Evolutionary conservation across 176 grass and related monocot genomes (phyloP), one percentile per base, ranked within the genome.

Genomic region (Aegilops sharonensis): DNA sequence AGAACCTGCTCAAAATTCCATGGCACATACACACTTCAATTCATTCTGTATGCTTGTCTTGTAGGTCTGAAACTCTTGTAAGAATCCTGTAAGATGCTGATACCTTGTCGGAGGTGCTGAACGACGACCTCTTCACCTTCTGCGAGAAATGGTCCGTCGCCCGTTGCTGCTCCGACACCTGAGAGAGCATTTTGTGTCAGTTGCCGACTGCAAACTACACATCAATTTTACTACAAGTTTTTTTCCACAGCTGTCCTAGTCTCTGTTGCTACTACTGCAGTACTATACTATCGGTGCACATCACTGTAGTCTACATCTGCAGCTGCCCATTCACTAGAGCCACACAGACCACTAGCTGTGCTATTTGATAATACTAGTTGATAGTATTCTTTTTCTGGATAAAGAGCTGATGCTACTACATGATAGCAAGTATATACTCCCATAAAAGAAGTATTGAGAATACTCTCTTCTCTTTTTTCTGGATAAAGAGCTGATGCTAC

Each of bases 71-170:
- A 31, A 20, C 13, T 75, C 42, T 11, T 30, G 4, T 8, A 48
- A 75, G 24, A 75, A 5, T 79, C 9, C 0, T 21, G 3, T 20
- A 21, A 43, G 30, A 23, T 7, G 31, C 9, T 14, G 72, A 67
- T 98, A 99, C 97, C 97, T 99, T 96, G 87, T 99, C 97, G 9
- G 97, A 96, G 68, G 92, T 95, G 85, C 91, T 91, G 59, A 99
- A 99, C 3, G 89, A 83, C 8, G 94, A 94, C 10, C 87, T 61
- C 68, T 94, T 99, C 35, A 92, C 92, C 80, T 99, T 99, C 86
- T 85, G 81, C 11, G 82, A 91, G 36, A 99, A 96, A 13, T 75
- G 39, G 20, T 69, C 79, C 2, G 94, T 87, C 9, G 63, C 79
- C 52, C 77, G 82, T 15, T 94, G 94, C 56, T 93, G 86, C 39